Evolutionary conservation across 495 filamentous ascomycete genomes (phyloP), one percentile per base, ranked within the genome.

Genomic region (Thermothielavioides terrestris): DNA sequence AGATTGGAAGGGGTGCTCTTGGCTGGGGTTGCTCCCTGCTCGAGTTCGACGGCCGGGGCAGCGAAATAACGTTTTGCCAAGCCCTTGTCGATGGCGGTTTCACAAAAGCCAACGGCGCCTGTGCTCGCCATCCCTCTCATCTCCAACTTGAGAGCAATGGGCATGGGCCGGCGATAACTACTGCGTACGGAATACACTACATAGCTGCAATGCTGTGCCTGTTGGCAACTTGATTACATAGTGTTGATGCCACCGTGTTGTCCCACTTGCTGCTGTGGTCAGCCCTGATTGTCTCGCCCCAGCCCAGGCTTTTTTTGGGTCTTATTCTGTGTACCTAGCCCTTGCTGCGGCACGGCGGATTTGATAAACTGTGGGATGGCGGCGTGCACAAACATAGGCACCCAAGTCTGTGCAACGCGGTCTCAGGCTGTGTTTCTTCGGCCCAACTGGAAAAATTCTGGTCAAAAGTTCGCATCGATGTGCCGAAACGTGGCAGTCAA

Each of bases 31-130:
- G 17, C n/a, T 23, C 52, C 46, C 25, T 55, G 52, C 21, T 51
- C 10, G 22, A 47, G 25, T 49, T 44, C 36, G 42, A 50, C 40
- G 23, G 18, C 27, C 44, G n/a, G n/a, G n/a, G n/a, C n/a, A n/a
- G n/a, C n/a, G 42, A 56, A 51, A 55, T 51, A 55, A 50, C 42
- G 36, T 50, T 50, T 20, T 47, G 53, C 53, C 46, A 50, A 55
- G 53, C 20, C 21, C n/a, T n/a, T n/a, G n/a, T 32, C 21, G 32
- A 48, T 15, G 26, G 35, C 15, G 48, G 53, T 56, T 39, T 56
- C 49, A 56, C 11, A n/a, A 52, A 14, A 30, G 31, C 18, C 20
- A 32, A 17, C 26, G 36, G 35, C 44, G 32, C 20, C 21, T 32
- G 37, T 21, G 17, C 10, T 12, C 26, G 35, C 10, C 6, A 45